These are phyloP conservation scores for Zopfia rhizophila DNA, from an alignment of 2,329 filamentous ascomycete genomes.

Conservation along the genomic window DNA sequence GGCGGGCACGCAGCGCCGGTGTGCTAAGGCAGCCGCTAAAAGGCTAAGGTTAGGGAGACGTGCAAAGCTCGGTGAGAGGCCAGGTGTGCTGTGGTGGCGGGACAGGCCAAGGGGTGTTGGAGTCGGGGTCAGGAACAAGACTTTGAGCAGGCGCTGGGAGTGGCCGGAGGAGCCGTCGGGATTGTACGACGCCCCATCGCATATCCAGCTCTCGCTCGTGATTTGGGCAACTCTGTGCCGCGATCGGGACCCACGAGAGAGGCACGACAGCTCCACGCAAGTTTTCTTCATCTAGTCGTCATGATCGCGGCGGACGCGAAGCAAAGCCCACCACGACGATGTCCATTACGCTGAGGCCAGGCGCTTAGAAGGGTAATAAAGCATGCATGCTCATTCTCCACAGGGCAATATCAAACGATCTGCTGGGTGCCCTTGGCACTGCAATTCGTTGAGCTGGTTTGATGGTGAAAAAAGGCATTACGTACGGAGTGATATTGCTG, in stretches of 20 bases:
- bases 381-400: constrained; percentile 8
- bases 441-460: too few species aligned
- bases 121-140: constrained; percentile 38
- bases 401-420: constrained; percentile 5
- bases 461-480: constrained; percentile 7
- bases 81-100: constrained; percentile 35
- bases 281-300: background rate
- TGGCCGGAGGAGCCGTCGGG: constrained; percentile 30
- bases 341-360: background rate
- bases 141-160: constrained; percentile 25
- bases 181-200: constrained; percentile 15
- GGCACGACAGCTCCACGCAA: too few species aligned
- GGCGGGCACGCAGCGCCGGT: constrained; percentile 31
- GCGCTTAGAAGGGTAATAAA: background rate
- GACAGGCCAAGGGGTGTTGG: constrained; percentile 25
- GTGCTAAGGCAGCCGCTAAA: constrained; percentile 26
- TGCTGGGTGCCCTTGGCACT: too few species aligned
- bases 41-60: constrained; percentile 34
- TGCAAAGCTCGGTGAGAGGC: too few species aligned
- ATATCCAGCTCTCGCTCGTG: constrained; percentile 17
- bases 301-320: constrained; percentile 1
- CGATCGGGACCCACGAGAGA: constrained; percentile 11
- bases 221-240: constrained; percentile 27
- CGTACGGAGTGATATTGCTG: constrained; percentile 1
- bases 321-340: background rate